These are phyloP conservation scores for Fusarium phyllophilum DNA, from an alignment of 2,329 filamentous ascomycete genomes.

Conservation along the genomic window DNA sequence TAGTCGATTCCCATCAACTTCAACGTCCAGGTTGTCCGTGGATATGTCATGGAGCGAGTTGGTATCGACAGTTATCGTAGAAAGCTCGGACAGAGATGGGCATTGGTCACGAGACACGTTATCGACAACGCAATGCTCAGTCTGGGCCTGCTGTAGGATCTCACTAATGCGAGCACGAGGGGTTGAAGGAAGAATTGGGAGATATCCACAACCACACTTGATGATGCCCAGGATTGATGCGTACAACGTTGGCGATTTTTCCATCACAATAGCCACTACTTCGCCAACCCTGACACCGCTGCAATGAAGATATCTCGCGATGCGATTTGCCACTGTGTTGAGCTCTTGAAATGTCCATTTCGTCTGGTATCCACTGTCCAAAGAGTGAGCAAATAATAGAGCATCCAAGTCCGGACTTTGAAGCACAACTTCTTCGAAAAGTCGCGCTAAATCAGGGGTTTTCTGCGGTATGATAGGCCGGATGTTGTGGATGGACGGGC, in stretches of 20 bases:
- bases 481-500: constrained; percentile 62
- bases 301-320: constrained; percentile 65
- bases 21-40: constrained; percentile 50
- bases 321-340: constrained; percentile 69
- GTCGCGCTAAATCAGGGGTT: constrained; percentile 57
- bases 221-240: constrained; percentile 77
- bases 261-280: constrained; percentile 78
- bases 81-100: constrained; percentile 21
- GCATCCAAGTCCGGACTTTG: constrained; percentile 66
- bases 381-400: constrained; percentile 67
- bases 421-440: constrained; percentile 65
- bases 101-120: constrained; percentile 32
- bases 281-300: constrained; percentile 61
- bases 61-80: constrained; percentile 50
- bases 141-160: constrained; percentile 70
- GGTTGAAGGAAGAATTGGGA: constrained; percentile 81
- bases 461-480: constrained; percentile 47
- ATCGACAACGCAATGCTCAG: constrained; percentile 58
- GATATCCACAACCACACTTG: constrained; percentile 80
- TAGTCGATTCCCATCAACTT: constrained; percentile 59
- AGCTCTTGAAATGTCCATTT: constrained; percentile 72
- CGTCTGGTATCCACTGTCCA: constrained; percentile 42
- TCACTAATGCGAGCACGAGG: constrained; percentile 68
- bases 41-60: constrained; percentile 44
- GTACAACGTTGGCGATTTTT: constrained; percentile 80